Evolutionary conservation across 495 filamentous ascomycete genomes (phyloP).

Genomic region (Penicillium psychrofluorescens): DNA sequence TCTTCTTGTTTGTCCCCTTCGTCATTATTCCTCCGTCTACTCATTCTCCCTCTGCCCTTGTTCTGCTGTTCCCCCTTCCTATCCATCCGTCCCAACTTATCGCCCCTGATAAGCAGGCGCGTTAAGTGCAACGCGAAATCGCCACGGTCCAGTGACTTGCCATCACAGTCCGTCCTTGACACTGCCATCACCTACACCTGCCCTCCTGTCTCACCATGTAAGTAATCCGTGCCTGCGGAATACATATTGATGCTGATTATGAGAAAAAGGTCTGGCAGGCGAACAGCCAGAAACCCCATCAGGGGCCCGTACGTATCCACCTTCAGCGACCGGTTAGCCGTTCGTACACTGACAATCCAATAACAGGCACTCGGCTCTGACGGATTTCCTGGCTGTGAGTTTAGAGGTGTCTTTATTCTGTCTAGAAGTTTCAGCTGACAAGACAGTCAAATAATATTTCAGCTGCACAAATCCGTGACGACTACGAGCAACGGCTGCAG

Average conservation of each 20-base stretch:
- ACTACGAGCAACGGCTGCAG: constrained; percentile 46
- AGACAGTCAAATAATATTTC: constrained; percentile 78
- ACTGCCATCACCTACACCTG: too few relatives aligned
- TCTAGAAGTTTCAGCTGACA: not conserved
- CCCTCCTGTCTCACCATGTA: not conserved
- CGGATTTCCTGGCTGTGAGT: constrained; percentile 70
- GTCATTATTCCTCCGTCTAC: not conserved
- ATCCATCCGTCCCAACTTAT: constrained; percentile 1
- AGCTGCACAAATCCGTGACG: constrained; percentile 65
- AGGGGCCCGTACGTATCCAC: constrained; percentile 50
- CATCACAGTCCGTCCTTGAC: not conserved
- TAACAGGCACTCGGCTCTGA: constrained; percentile 63
- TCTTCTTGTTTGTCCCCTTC: not conserved
- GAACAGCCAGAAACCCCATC: constrained; percentile 42
- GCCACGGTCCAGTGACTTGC: constrained; percentile 35
- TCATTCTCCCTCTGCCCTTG: not conserved
- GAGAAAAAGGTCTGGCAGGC: constrained; percentile 28
- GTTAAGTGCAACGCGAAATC: constrained; percentile 46
- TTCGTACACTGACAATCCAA: constrained; percentile 7
- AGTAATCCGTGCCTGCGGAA: not conserved
- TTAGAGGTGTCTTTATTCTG: not conserved
- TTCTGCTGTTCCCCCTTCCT: not conserved
- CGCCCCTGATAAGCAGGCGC: constrained; percentile 8
- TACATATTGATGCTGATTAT: constrained; percentile 8
- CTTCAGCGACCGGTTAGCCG: not conserved